Base-by-base conservation (phyloP, 164 flowering plant genomes). In the Vitis rupestris region DNA sequence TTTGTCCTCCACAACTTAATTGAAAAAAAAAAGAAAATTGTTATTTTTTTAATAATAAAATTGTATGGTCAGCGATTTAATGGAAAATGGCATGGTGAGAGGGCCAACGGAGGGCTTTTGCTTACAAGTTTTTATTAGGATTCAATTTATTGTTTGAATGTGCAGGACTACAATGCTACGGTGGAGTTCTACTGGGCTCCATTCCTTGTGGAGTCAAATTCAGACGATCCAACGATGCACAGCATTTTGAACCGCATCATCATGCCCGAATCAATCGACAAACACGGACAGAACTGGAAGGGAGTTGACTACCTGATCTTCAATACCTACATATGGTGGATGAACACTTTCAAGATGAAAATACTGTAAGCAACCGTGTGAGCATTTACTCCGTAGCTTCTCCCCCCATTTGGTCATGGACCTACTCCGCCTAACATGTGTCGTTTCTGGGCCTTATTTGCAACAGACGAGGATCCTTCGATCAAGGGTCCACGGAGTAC, bases 151-250 rank as follows among this genome's bases (percentile, higher is more conserved):
- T 29, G 15, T 17, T 19, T 57, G 57, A 12, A 64, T 57, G 44
- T 56, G 71, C 64, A 96, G 98, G 95, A 93, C 44, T 96, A 90
- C 60, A 84, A 90, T 76, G 90, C 97, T 0, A 92, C 97, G 3
- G 90, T 96, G 37, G 99, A 93, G 73, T 96, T 93, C 70, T 93
- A 93, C 61, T 96, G 99, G 99, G 98, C 98, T 1, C 99, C 99
- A 64, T 96, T 93, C 70, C 61, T 93, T 71, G 99, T 96, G 14
- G 86, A 93, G 75, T 96, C 99, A 29, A 96, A 96, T 68, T 96
- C 99, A 0, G 99, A 96, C 50, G 94, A 96, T 75, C 99, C 99
- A 3, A 76, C 15, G 7, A 83, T 85, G 88, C 98, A 93, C 82
- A 96, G 97, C 85, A 87, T 93, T 5, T 74, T 83, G 76, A 82